A percentile compares a stretch with the other conserved stretches of the same genome.
phyloP scores from a whole-genome alignment of 352 stramenopile genomes.

The Thraustochytrium striatum region DNA sequence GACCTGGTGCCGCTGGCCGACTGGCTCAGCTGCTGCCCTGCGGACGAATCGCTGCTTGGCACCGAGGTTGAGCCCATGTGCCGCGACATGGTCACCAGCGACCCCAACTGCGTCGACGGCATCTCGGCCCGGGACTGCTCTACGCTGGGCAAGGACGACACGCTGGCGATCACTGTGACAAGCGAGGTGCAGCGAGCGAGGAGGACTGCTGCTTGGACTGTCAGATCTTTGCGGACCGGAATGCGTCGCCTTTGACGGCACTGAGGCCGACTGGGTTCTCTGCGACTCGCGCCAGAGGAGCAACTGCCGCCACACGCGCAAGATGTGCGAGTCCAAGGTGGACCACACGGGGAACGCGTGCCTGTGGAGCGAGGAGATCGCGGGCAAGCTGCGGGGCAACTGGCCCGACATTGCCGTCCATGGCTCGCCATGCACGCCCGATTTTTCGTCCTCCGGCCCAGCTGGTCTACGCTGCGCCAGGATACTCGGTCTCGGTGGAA shows the following conservation, averaged over 20 bases:
- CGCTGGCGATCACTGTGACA: background rate
- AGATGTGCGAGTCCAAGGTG: background rate
- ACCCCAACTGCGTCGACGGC: background rate
- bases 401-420: background rate
- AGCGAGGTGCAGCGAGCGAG: background rate
- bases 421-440: slow-evolving; percentile 16
- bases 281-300: background rate
- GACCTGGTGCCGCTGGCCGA: no score
- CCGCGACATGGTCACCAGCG: background rate
- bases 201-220: slow-evolving; percentile 18
- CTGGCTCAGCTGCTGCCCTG: no score
- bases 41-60: no score
- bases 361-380: slow-evolving; percentile 2
- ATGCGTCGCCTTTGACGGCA: background rate
- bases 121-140: background rate
- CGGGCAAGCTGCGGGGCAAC: background rate
- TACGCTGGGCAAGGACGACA: background rate
- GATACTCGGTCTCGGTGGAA: background rate
- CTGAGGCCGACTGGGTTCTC: slow-evolving; percentile 3
- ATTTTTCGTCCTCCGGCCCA: background rate
- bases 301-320: background rate
- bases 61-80: background rate
- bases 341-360: slow-evolving; percentile 37
- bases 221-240: slow-evolving; percentile 4
- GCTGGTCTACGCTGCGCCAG: slow-evolving; percentile 24